A percentile compares a stretch with the other conserved stretches of the same genome.
Conservation (phyloP, 345 rosid genomes). For the Syzygium grande region DNA sequence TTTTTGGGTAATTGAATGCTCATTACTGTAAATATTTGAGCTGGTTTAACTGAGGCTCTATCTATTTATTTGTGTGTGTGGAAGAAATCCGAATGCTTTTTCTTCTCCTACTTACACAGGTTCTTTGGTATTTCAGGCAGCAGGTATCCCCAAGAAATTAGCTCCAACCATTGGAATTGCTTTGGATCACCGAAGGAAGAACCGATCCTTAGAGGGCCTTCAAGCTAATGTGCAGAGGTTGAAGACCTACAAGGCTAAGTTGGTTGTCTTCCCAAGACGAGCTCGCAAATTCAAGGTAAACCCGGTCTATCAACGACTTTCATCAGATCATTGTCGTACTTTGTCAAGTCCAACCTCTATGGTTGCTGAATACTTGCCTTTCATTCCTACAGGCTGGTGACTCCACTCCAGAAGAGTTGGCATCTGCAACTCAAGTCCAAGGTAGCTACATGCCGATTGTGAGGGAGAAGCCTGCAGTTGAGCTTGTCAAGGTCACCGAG, state of each 20-base stretch:
- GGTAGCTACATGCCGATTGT: conserved; percentile 30
- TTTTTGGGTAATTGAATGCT: not conserved
- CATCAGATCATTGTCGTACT: not conserved
- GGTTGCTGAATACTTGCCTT: not conserved
- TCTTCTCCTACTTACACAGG: not conserved
- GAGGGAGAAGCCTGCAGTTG: conserved; percentile 31
- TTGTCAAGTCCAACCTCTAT: not conserved
- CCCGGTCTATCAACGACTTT: not conserved
- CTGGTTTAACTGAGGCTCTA: not conserved
- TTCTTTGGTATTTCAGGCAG: conserved; percentile 16
- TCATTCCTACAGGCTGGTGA: conserved; percentile 29
- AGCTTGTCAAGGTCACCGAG: conserved; percentile 30
- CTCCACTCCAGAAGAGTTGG: conserved; percentile 40
- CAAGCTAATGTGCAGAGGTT: conserved; percentile 76
- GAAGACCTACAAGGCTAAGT: conserved; percentile 80
- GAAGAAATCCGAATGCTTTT: not conserved
- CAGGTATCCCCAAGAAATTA: conserved; percentile 62
- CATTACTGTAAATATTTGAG: not conserved
- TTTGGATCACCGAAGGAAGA: conserved; percentile 70
- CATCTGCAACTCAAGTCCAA: conserved; percentile 38
- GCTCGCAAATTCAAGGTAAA: conserved; percentile 63
- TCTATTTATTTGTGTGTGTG: not conserved
- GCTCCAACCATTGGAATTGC: conserved; percentile 71
- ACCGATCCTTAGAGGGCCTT: conserved; percentile 61
- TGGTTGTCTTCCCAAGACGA: conserved; percentile 80